Base-by-base conservation (phyloP, 768 basidiomycete species). In the Mycena olivaceomarginata region DNA sequence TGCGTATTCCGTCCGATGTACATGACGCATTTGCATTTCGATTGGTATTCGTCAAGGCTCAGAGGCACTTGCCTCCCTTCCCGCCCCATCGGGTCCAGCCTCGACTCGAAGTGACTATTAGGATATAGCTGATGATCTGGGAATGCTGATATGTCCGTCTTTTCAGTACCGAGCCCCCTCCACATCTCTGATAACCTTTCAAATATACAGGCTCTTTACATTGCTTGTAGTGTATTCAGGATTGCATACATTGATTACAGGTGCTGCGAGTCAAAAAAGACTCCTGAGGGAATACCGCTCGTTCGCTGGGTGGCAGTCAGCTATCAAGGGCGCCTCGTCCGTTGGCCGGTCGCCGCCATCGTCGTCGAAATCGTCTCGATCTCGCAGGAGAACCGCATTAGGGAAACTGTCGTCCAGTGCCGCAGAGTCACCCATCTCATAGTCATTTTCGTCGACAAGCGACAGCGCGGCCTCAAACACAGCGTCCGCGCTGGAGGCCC, bases 401-500 rank as follows among this genome's bases (percentile, higher is more conserved):
- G 78, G 78, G 53, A 74, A 66, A 59, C 59, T 22, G 7, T 63
- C 64, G 53, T 69, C 71, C 67, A 40, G 89, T 31, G 87, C 87
- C 74, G 87, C 84, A 82, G 20, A 8, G 20, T 20, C 20, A 82
- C 88, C 89, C 45, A 85, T 80, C 51, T 84, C 81, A 15, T 70
- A 75, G 72, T 77, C 71, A 40, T 71, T 71, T 66, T 86, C 86
- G 45, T 39, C 9, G 56, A 70, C 15, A 16, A 60, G 46, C 10
- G 57, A 45, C 87, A 90, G 88, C 1, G 89, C 88, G 57, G 90
- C 77, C 81, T 91, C 91, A 80, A 91, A 88, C 5, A 89, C 87
- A 11, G 86, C 81, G 22, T 91, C 88, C 60, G 83, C 72, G 72
- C 83, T 74, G 72, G 86, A 85, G 16, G 83, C 89, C 64, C 89